phyloP scores from a whole-genome alignment of 257 asterid species.

The Solanum bulbocastanum region DNA sequence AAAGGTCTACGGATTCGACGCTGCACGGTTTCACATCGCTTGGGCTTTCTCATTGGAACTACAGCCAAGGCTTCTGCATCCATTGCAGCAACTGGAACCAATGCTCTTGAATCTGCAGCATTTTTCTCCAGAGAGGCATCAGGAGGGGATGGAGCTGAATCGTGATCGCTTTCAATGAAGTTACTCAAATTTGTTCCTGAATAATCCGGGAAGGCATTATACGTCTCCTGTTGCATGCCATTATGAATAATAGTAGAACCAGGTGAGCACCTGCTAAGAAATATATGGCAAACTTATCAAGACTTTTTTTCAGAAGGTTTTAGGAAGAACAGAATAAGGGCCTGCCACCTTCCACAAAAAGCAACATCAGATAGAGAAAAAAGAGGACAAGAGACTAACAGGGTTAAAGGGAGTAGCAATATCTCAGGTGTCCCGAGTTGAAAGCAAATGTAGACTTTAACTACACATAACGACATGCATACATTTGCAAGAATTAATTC shows the following conservation, averaged over 20 bases:
- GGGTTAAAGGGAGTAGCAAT: background rate
- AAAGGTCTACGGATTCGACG: slow-evolving; percentile 74
- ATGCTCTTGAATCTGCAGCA: slow-evolving; percentile 41
- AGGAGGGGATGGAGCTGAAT: slow-evolving; percentile 45
- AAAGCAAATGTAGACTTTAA: background rate
- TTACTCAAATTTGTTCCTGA: slow-evolving; percentile 28
- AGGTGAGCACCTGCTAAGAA: slow-evolving; percentile 30
- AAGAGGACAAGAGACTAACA: background rate
- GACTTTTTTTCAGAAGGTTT: background rate
- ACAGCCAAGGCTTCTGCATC: slow-evolving; percentile 40
- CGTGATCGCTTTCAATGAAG: slow-evolving; percentile 46
- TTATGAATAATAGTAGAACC: slow-evolving; percentile 17
- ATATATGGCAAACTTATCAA: background rate
- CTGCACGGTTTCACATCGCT: slow-evolving; percentile 51
- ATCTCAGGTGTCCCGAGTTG: background rate
- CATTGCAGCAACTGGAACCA: slow-evolving; percentile 31
- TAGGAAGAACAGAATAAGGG: background rate
- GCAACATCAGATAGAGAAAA: background rate
- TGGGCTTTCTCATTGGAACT: slow-evolving; percentile 47
- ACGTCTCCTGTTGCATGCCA: slow-evolving; percentile 11
- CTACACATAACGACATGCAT: background rate
- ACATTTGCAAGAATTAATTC: background rate
- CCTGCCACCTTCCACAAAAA: background rate
- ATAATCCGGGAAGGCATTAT: slow-evolving; percentile 13
- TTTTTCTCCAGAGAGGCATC: slow-evolving; percentile 30